Base-by-base conservation (phyloP, 2,329 filamentous ascomycete species). In the Mycosphaerella sp. region DNA sequence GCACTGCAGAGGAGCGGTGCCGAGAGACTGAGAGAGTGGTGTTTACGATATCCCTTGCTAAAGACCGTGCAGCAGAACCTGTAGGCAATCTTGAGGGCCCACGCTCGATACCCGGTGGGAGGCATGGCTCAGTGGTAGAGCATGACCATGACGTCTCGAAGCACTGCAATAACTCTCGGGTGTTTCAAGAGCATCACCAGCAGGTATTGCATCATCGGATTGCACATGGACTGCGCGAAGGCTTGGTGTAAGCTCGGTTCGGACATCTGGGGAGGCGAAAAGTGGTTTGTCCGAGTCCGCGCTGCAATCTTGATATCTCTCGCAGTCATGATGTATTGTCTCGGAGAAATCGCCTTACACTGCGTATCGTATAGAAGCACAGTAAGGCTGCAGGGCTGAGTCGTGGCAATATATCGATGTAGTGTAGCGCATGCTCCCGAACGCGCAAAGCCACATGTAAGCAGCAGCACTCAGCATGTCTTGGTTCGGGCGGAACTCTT, bases 261-360 rank as follows among this genome's bases (percentile, higher is more conserved):
- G 30, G 30, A 34, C 30, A 34, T 34, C 30, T 13, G 30, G 30
- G 30, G 30, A 34, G 30, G 30, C 30, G 30, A 10, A n/a, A 12
- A 34, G 13, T 9, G 30, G 13, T 34, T 34, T 34, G 10, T 34
- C 30, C 30, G 30, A 34, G 30, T 12, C 30, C 6, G 30, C 30
- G 30, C 30, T 12, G 30, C 30, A 34, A 34, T 34, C 30, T 34
- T n/a, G 30, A 34, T 10, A 34, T 34, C 10, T 34, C 30, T 34
- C 13, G 30, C 30, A 34, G 5, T n/a, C 30, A 34, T 34, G 10
- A 8, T 34, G 30, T n/a, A 34, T 34, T 46, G 46, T 46, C 46
- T 50, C 52, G 52, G 42, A 44, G 47, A 40, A 32, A 47, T 18
- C 34, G 47, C 44, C 27, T 27, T 14, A 44, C 34, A 16, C 39